Percentiles rank a stretch among this genome's conserved stretches.
Conservation (phyloP, 2,329 filamentous ascomycete genomes). For the Hymenoscyphus scutula region DNA sequence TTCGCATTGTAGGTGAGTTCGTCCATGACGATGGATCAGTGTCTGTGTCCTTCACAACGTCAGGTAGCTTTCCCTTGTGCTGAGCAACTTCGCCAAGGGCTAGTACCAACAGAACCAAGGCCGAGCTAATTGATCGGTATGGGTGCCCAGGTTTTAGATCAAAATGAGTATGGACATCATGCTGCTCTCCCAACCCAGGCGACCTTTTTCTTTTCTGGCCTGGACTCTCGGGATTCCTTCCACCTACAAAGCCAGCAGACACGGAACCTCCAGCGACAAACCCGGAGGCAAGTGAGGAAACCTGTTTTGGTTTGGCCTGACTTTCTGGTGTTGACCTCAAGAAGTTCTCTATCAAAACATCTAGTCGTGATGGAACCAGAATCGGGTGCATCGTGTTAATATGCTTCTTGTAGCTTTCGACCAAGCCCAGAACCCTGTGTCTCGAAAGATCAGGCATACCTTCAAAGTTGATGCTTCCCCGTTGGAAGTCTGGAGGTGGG, state of each 20-base stretch:
- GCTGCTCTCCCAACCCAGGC: slow-evolving; percentile 26
- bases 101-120: slow-evolving; percentile 77
- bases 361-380: slow-evolving; percentile 52
- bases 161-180: slow-evolving; percentile 28
- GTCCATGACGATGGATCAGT: slow-evolving; percentile 15
- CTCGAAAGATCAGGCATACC: slow-evolving; percentile 56
- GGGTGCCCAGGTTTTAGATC: slow-evolving; percentile 48
- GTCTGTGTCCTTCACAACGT: slow-evolving; percentile 48
- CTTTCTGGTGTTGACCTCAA: slow-evolving; percentile 32
- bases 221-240: slow-evolving; percentile 34
- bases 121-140: slow-evolving; percentile 71
- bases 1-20: slow-evolving; percentile 41
- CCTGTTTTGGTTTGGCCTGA: slow-evolving; percentile 30
- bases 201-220: slow-evolving; percentile 35
- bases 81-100: slow-evolving; percentile 82
- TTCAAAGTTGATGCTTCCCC: slow-evolving; percentile 37
- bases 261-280: slow-evolving; percentile 8
- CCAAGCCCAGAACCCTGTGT: slow-evolving; percentile 50
- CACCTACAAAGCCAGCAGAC: slow-evolving; percentile 24
- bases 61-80: slow-evolving; percentile 52
- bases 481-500: slow-evolving; percentile 19
- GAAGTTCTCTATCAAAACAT: slow-evolving; percentile 39
- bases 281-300: slow-evolving; percentile 22
- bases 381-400: slow-evolving; percentile 67
- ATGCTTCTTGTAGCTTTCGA: slow-evolving; percentile 56